Evolutionary conservation across 768 basidiomycete genomes (phyloP).

Genomic region (Collybiopsis confluens): DNA sequence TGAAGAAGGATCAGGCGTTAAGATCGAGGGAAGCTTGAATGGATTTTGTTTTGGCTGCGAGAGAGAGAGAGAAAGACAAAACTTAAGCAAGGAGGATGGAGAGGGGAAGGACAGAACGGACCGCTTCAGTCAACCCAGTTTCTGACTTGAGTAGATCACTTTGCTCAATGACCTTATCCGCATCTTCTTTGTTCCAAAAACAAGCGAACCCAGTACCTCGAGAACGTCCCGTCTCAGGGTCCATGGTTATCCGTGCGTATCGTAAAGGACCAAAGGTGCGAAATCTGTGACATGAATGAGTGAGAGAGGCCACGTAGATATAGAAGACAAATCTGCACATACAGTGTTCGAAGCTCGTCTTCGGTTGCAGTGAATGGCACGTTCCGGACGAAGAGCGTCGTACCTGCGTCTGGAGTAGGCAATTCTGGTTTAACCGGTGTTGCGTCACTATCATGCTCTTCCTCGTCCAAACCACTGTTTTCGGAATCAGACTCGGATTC

Average conservation of each 20-base stretch:
- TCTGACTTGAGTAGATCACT: conserved; percentile 68
- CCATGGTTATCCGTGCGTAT: conserved; percentile 89
- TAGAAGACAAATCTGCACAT: conserved; percentile 11
- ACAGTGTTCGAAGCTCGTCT: conserved; percentile 86
- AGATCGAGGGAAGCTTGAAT: conserved; percentile 81
- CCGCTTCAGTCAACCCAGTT: conserved; percentile 35
- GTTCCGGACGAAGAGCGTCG: conserved; percentile 92
- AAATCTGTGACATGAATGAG: conserved; percentile 50
- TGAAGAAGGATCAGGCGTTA: conserved; percentile 92
- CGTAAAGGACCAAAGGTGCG: conserved; percentile 88
- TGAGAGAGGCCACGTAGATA: conserved; percentile 2
- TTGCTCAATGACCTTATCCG: conserved; percentile 79
- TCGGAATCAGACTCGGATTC: conserved; percentile 10
- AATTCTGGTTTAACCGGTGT: conserved; percentile 58
- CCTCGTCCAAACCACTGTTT: conserved; percentile 20
- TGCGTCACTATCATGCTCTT: conserved; percentile 36
- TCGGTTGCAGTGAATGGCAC: conserved; percentile 90
- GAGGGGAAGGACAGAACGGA: conserved; percentile 15
- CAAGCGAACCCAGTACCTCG: conserved; percentile 96
- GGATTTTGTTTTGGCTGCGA: conserved; percentile 71
- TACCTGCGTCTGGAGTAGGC: conserved; percentile 82
- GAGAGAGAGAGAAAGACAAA: too few relatives aligned
- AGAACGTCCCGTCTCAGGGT: conserved; percentile 77
- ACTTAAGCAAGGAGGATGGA: neutral
- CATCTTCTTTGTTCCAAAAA: conserved; percentile 92